Conservation (phyloP, 192 early-diverging fungal species). For the Geranomyces michiganensis region DNA sequence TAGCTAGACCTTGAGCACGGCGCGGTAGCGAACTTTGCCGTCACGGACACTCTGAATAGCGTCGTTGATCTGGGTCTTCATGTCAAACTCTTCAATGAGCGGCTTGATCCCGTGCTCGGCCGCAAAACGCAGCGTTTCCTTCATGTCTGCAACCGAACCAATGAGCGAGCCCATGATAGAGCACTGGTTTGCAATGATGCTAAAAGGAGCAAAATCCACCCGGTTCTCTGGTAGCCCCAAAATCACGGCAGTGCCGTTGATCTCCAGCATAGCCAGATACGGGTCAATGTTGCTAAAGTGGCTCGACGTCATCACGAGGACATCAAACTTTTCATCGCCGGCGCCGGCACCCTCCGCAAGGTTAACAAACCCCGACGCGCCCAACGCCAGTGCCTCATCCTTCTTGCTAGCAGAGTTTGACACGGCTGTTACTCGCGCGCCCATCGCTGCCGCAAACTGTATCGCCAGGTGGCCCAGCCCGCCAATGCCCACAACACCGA, state of each 20-base stretch:
- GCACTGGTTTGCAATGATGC: slow-evolving; percentile 40
- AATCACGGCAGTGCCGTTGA: slow-evolving; percentile 62
- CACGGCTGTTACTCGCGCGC: slow-evolving; percentile 40
- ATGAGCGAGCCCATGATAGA: slow-evolving; percentile 66
- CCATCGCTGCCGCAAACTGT: slow-evolving; percentile 29
- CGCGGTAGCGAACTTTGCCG: slow-evolving; percentile 66
- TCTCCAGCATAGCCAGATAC: slow-evolving; percentile 36
- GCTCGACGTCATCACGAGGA: slow-evolving; percentile 20
- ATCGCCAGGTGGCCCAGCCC: slow-evolving; percentile 6
- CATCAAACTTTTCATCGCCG: slow-evolving; percentile 46
- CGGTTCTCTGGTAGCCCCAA: slow-evolving; percentile 65
- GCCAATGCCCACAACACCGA: slow-evolving; percentile 73
- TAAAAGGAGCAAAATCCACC: slow-evolving; percentile 41
- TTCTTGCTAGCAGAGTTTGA: slow-evolving; percentile 32
- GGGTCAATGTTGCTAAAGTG: slow-evolving; percentile 9
- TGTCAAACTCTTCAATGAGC: slow-evolving; percentile 64
- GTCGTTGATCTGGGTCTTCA: slow-evolving; percentile 57
- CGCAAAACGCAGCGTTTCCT: slow-evolving; percentile 70
- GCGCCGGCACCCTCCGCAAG: slow-evolving; percentile 22
- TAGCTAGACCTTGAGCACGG: slow-evolving; percentile 61
- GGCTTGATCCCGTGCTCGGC: slow-evolving; percentile 69
- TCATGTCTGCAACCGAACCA: slow-evolving; percentile 58
- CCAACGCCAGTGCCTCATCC: slow-evolving; percentile 29
- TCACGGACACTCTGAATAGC: slow-evolving; percentile 59
- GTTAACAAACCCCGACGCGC: slow-evolving; percentile 32